phyloP scores from a whole-genome alignment of 2,329 filamentous ascomycete species.

The Sporothrix curviconia region DNA sequence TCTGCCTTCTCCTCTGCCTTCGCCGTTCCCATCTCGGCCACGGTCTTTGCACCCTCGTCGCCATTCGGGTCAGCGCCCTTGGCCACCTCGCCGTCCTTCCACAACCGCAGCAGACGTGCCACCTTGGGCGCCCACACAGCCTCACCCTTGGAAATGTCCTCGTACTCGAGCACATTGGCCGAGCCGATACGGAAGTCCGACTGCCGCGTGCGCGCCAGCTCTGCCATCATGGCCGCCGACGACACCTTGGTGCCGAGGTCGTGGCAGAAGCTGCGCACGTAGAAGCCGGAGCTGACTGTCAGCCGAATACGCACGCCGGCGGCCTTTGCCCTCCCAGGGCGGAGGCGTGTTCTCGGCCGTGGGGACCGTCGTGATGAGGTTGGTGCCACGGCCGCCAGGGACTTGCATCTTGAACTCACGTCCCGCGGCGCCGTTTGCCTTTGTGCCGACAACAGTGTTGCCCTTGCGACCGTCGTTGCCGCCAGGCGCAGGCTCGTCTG shows the following conservation, averaged over 20 bases:
- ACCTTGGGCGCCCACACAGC: constrained; percentile 77
- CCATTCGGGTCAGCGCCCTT: neutral
- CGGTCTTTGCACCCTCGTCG: neutral
- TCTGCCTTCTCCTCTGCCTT: neutral
- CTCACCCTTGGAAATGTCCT: constrained; percentile 69
- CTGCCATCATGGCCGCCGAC: constrained; percentile 80
- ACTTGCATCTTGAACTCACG: constrained; percentile 8
- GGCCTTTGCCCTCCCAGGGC: constrained; percentile 56
- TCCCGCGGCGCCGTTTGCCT: neutral
- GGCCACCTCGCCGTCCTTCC: constrained; percentile 19
- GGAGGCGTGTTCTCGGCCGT: constrained; percentile 40
- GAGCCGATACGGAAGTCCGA: constrained; percentile 68
- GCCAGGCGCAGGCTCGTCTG: neutral
- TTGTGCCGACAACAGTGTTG: neutral
- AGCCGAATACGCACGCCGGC: constrained; percentile 79
- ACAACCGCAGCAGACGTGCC: constrained; percentile 41
- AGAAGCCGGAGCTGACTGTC: constrained; percentile 93
- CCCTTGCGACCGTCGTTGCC: too few species aligned
- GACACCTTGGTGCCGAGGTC: constrained; percentile 78
- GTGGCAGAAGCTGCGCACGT: constrained; percentile 88
- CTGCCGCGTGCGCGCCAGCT: constrained; percentile 73
- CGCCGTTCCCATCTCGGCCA: neutral
- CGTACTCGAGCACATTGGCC: constrained; percentile 69
- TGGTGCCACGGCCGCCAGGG: constrained; percentile 41
- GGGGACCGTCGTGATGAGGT: constrained; percentile 45